These are phyloP conservation scores for Castanea crenata DNA, from an alignment of 306 rosid species.

Conservation along the genomic window DNA sequence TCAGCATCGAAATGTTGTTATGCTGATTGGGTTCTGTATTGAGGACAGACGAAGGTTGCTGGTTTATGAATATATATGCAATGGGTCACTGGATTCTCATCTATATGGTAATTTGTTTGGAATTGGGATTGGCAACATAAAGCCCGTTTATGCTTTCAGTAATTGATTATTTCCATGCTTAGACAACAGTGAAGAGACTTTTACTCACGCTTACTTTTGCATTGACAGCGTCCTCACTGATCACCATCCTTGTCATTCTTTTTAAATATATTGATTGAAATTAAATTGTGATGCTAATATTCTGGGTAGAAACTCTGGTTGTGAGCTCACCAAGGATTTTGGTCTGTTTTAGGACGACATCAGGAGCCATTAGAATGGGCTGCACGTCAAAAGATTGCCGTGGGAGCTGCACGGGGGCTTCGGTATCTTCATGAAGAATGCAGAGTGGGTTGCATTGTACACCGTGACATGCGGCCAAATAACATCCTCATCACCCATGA, in stretches of 20 bases:
- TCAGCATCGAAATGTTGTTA: conserved; percentile 95
- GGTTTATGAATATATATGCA: conserved; percentile 97
- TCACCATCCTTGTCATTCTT: neutral
- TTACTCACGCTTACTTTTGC: no score
- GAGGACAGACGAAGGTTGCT: conserved; percentile 92
- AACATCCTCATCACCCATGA: conserved; percentile 99
- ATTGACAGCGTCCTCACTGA: neutral
- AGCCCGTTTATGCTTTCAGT: neutral
- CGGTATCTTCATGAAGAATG: conserved; percentile 99
- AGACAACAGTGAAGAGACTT: neutral
- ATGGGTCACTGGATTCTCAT: conserved; percentile 93
- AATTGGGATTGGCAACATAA: neutral
- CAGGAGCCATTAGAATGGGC: conserved; percentile 81
- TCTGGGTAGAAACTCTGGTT: conserved; percentile 13
- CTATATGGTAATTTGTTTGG: conserved; percentile 67
- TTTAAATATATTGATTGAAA: conserved; percentile 5
- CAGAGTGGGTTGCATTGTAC: conserved; percentile 98
- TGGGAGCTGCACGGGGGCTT: conserved; percentile 96
- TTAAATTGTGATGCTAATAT: neutral
- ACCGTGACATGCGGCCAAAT: conserved; percentile 99
- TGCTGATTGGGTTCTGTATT: conserved; percentile 95
- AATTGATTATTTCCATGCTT: neutral
- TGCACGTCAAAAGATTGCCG: conserved; percentile 87
- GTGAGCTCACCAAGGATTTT: conserved; percentile 22
- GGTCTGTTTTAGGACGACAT: conserved; percentile 58